phyloP scores from a whole-genome alignment of 2,329 filamentous ascomycete species.

The Exserohilum rostratum region DNA sequence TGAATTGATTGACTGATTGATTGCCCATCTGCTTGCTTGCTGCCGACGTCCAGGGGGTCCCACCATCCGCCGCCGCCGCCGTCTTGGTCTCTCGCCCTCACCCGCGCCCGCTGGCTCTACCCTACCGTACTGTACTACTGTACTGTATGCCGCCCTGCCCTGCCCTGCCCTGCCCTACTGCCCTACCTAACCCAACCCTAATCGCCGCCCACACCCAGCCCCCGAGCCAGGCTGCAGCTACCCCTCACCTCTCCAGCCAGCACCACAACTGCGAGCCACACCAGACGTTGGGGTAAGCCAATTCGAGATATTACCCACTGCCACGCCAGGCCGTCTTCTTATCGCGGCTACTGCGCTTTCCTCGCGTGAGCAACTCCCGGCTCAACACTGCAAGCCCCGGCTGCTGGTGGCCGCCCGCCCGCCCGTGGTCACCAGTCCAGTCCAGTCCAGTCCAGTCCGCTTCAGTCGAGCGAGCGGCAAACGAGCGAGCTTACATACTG shows the following conservation, averaged over 20 bases:
- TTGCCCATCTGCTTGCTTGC: background rate
- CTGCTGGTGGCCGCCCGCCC: background rate
- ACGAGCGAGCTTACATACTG: slow-evolving; percentile 14
- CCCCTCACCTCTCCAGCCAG: slow-evolving; percentile 18
- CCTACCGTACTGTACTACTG: too few species aligned
- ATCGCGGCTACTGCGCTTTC: slow-evolving; percentile 44
- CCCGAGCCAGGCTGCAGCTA: slow-evolving; percentile 3
- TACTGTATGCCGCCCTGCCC: too few species aligned
- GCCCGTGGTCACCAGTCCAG: slow-evolving; percentile 1
- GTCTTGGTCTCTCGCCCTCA: too few species aligned
- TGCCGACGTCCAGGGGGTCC: background rate
- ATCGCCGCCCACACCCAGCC: too few species aligned
- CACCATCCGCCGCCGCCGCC: too few species aligned
- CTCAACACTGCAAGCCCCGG: slow-evolving; percentile 9
- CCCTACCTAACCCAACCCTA: too few species aligned
- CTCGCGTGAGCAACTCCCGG: slow-evolving; percentile 9
- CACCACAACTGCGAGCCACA: too few species aligned
- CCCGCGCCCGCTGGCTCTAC: too few species aligned
- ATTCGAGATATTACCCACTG: slow-evolving; percentile 20
- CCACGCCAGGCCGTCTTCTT: slow-evolving; percentile 17
- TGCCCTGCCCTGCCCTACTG: too few species aligned
- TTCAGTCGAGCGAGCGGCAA: slow-evolving; percentile 1
- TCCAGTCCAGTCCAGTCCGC: background rate
- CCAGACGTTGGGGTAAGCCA: background rate
- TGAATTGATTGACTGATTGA: background rate